Conservation (phyloP, 345 rosid genomes). For the Gossypium turneri region DNA sequence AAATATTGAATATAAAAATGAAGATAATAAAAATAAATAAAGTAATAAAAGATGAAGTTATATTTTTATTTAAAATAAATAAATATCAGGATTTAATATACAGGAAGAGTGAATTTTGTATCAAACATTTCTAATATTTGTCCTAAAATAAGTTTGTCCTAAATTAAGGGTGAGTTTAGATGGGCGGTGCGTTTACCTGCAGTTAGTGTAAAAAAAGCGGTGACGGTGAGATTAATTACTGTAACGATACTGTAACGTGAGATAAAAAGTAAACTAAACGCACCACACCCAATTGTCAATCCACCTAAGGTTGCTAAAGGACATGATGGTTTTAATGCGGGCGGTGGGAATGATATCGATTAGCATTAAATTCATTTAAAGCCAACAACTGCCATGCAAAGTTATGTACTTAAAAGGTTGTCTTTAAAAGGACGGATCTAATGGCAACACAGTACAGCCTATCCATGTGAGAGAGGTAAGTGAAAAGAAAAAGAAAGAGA, state of each 20-base stretch:
- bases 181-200: too few relatives aligned
- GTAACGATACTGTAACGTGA: too few relatives aligned
- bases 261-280: too few relatives aligned
- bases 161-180: not conserved
- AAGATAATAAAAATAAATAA: too few relatives aligned
- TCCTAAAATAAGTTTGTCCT: not conserved
- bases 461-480: not conserved
- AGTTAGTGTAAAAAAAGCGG: too few relatives aligned
- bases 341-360: constrained; percentile 9
- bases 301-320: not conserved
- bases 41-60: too few relatives aligned
- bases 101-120: not conserved
- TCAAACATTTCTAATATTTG: not conserved
- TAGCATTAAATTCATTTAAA: constrained; percentile 18
- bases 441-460: not conserved
- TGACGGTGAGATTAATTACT: too few relatives aligned
- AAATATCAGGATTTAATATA: not conserved
- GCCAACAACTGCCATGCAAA: constrained; percentile 14
- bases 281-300: too few relatives aligned
- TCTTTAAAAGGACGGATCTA: constrained; percentile 20
- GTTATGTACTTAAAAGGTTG: not conserved
- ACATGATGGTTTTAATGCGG: constrained; percentile 2
- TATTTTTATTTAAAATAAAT: too few relatives aligned
- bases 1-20: too few relatives aligned
- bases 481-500: not conserved